phyloP scores from a whole-genome alignment of 108 stramenopile genomes.

The Mayamaea pseudoterrestris region DNA sequence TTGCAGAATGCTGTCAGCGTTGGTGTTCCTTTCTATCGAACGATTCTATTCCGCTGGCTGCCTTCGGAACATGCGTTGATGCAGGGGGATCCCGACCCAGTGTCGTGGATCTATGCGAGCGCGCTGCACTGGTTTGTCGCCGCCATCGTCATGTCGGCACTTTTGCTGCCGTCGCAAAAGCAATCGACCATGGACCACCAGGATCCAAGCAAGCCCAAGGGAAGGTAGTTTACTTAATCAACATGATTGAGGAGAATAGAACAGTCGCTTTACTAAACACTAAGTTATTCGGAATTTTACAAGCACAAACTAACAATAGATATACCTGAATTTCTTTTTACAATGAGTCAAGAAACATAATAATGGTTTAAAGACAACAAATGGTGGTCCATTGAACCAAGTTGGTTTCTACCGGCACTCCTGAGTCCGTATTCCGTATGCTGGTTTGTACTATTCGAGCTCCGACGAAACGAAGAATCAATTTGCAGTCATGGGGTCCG shows the following conservation, averaged over 20 bases:
- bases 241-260: too few species aligned
- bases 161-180: constrained; percentile 1
- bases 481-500: constrained; percentile 64
- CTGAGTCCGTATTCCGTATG: constrained; percentile 86
- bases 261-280: too few species aligned
- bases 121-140: constrained; percentile 45
- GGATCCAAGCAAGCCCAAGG: too few species aligned
- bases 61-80: constrained; percentile 16
- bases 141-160: constrained; percentile 10
- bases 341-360: too few species aligned
- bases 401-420: constrained; percentile 71
- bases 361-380: constrained; percentile 62
- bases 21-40: constrained; percentile 70
- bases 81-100: constrained; percentile 63
- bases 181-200: too few species aligned
- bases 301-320: too few species aligned
- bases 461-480: constrained; percentile 80
- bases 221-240: too few species aligned
- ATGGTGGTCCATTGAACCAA: constrained; percentile 49
- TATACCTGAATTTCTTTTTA: too few species aligned
- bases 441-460: constrained; percentile 91
- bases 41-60: constrained; percentile 38
- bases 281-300: too few species aligned
- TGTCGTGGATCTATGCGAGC: constrained; percentile 40
- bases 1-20: constrained; percentile 59